Percentiles rank a stretch among this genome's conserved stretches.
These are phyloP conservation scores for Schizophyllum commune DNA, from an alignment of 1,284 basidiomycete species.

Conservation along the genomic window DNA sequence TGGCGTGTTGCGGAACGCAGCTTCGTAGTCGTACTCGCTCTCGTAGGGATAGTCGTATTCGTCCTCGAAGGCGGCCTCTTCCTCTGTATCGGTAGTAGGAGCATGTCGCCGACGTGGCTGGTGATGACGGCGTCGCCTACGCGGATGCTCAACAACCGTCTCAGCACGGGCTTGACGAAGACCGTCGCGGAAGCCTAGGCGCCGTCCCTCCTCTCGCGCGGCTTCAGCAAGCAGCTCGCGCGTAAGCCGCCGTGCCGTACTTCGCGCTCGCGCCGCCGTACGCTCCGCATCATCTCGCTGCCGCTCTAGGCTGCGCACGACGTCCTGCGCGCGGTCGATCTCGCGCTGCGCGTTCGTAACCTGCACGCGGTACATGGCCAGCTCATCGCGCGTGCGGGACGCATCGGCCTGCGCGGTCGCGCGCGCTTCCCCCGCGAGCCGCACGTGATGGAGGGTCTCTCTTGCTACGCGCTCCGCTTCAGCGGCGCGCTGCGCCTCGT, in stretches of 20 bases:
- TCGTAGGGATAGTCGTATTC: background rate
- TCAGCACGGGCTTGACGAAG: background rate
- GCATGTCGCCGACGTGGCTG: background rate
- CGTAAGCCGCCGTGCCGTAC: conserved; percentile 23
- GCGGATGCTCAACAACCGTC: background rate
- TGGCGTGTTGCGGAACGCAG: background rate
- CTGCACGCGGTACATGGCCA: conserved; percentile 20
- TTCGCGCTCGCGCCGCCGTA: conserved; percentile 21
- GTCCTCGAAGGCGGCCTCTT: background rate
- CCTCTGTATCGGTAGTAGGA: background rate
- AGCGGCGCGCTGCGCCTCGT: conserved; percentile 43
- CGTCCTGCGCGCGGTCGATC: conserved; percentile 19
- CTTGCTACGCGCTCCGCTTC: conserved; percentile 43
- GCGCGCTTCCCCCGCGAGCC: conserved; percentile 8
- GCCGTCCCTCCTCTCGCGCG: background rate
- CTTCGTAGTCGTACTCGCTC: background rate
- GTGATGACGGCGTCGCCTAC: background rate
- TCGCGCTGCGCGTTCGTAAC: conserved; percentile 21
- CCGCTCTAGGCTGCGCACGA: conserved; percentile 18
- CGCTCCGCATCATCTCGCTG: conserved; percentile 26
- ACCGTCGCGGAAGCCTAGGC: background rate
- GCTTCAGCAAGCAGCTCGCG: conserved; percentile 15
- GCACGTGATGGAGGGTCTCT: conserved; percentile 43
- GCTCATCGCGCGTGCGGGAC: conserved; percentile 6
- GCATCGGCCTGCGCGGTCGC: background rate